Percentiles rank a stretch among this genome's conserved stretches.
phyloP scores from a whole-genome alignment of 2,329 filamentous ascomycete genomes.

The Sclerotinia glacialis region DNA sequence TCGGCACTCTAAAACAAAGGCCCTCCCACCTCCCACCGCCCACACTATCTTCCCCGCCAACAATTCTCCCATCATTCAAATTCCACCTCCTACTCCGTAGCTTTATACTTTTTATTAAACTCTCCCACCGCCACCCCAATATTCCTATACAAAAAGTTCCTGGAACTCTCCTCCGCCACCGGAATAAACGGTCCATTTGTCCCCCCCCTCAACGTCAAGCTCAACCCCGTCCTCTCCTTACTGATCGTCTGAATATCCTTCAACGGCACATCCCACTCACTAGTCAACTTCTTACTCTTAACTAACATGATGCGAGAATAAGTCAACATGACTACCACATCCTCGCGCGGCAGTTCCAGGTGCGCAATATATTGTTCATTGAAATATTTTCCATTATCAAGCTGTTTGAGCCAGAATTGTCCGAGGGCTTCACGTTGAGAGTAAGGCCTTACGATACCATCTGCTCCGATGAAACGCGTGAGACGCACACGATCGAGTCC shows the following conservation, averaged over 20 bases:
- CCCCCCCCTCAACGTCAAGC: constrained; percentile 81
- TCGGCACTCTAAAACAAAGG: constrained; percentile 40
- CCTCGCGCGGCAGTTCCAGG: constrained; percentile 82
- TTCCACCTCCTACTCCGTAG: constrained; percentile 33
- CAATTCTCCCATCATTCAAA: constrained; percentile 32
- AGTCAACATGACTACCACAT: constrained; percentile 86
- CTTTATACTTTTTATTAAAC: constrained; percentile 58
- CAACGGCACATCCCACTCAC: constrained; percentile 93
- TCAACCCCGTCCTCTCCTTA: constrained; percentile 93
- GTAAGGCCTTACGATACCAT: constrained; percentile 93
- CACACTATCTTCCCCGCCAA: constrained; percentile 23
- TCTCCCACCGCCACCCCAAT: constrained; percentile 64
- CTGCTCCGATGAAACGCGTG: constrained; percentile 84
- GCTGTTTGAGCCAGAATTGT: constrained; percentile 98
- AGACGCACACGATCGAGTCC: constrained; percentile 94
- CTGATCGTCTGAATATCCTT: constrained; percentile 96
- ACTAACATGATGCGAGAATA: constrained; percentile 87
- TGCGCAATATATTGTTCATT: constrained; percentile 97
- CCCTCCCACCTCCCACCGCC: too few species aligned
- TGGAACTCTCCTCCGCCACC: constrained; percentile 77
- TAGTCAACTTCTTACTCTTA: constrained; percentile 76
- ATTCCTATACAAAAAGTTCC: constrained; percentile 63
- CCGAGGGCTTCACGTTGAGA: constrained; percentile 91
- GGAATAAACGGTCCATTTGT: constrained; percentile 94
- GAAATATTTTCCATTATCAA: constrained; percentile 97